A percentile compares a stretch with the other conserved stretches of the same genome.
Conservation (phyloP, 2,329 filamentous ascomycete genomes). For the Xylaria sp. region DNA sequence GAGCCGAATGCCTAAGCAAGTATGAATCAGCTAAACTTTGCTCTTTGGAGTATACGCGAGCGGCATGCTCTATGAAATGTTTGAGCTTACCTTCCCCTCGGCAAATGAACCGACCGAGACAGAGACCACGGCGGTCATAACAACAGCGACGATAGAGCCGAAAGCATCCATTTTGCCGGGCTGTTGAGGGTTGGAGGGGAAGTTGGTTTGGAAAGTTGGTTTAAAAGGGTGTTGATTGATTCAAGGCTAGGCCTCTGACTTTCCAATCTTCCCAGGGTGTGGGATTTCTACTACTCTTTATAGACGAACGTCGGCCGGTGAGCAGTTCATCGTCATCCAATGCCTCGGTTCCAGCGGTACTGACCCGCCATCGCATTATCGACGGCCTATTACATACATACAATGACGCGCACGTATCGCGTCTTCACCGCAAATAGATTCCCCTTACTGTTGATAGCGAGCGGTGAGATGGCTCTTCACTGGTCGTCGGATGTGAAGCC, state of each 20-base stretch:
- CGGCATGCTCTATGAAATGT: not conserved
- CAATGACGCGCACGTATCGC: constrained; percentile 10
- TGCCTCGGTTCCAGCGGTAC: constrained; percentile 12
- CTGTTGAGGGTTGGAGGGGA: constrained; percentile 22
- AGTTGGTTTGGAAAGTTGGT: constrained; percentile 27
- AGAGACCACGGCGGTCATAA: constrained; percentile 34
- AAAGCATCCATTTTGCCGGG: constrained; percentile 38
- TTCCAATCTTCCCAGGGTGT: constrained; percentile 27
- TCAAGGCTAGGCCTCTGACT: constrained; percentile 39
- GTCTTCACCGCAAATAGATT: constrained; percentile 28
- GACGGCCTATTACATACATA: not conserved
- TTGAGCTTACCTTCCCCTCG: constrained; percentile 38
- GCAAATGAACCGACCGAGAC: constrained; percentile 36
- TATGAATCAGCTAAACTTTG: constrained; percentile 1
- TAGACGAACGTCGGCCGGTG: constrained; percentile 13
- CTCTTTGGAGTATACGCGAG: not conserved
- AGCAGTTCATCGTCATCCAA: constrained; percentile 15
- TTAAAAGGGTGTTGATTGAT: constrained; percentile 32
- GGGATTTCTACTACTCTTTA: constrained; percentile 38
- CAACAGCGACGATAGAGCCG: constrained; percentile 36
- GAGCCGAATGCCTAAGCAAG: constrained; percentile 33
- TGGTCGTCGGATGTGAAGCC: constrained; percentile 11
- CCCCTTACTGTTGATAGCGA: constrained; percentile 12
- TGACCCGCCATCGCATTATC: not conserved
- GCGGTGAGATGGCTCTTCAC: constrained; percentile 28